These are phyloP conservation scores for Pleomassaria siparia DNA, from an alignment of 2,329 filamentous ascomycete species.

Conservation along the genomic window DNA sequence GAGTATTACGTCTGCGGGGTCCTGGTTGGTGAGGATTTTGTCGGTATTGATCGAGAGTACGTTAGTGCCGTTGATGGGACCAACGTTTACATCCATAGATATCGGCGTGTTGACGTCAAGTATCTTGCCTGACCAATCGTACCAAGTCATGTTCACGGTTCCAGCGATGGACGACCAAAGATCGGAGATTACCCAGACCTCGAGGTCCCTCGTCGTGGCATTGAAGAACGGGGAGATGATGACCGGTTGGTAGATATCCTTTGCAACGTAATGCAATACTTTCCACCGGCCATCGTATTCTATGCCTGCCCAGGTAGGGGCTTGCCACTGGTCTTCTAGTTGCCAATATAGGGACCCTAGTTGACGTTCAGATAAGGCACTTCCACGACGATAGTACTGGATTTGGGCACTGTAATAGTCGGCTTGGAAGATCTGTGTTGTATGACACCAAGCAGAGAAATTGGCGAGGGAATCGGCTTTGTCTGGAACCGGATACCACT, in stretches of 20 bases:
- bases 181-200: constrained; percentile 60
- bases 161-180: constrained; percentile 55
- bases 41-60: constrained; percentile 46
- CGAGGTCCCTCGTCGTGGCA: constrained; percentile 52
- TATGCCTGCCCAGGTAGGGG: constrained; percentile 64
- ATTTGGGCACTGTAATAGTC: constrained; percentile 64
- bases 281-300: constrained; percentile 67
- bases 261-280: constrained; percentile 59
- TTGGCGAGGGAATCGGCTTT: constrained; percentile 58
- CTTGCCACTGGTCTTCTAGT: constrained; percentile 66
- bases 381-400: constrained; percentile 62
- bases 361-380: constrained; percentile 59
- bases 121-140: constrained; percentile 51
- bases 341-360: constrained; percentile 66
- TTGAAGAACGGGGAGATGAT: constrained; percentile 63
- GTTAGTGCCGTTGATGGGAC: constrained; percentile 55
- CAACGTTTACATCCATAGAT: constrained; percentile 47
- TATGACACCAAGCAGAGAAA: constrained; percentile 63
- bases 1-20: constrained; percentile 45
- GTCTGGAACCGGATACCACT: constrained; percentile 60
- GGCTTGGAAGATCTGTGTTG: constrained; percentile 66
- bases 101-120: constrained; percentile 44
- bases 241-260: constrained; percentile 60
- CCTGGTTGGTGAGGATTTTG: constrained; percentile 34
- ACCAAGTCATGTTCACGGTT: constrained; percentile 54